phyloP scores from a whole-genome alignment of 2,329 filamentous ascomycete species.

The Trichoderma aggressivum region DNA sequence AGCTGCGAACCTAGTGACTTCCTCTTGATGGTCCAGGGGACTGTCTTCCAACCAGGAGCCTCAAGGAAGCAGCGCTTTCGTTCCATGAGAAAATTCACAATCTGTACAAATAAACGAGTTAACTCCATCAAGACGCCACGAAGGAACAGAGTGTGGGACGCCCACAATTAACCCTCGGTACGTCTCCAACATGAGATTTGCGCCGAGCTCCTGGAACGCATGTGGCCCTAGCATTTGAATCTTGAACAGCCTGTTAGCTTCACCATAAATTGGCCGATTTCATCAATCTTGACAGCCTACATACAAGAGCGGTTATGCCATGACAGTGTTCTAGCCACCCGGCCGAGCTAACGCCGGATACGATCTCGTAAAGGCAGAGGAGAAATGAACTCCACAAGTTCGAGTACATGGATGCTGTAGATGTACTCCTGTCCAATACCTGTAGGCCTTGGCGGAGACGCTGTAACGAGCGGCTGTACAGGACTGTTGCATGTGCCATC shows the following conservation, averaged over 20 bases:
- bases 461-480: neutral
- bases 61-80: neutral
- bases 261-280: no score
- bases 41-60: neutral
- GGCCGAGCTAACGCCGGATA: neutral
- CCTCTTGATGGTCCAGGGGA: neutral
- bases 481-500: neutral
- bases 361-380: constrained; percentile 1
- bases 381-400: constrained; percentile 4
- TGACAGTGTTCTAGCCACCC: neutral
- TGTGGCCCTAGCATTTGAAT: neutral
- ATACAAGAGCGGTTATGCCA: neutral
- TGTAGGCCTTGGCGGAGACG: neutral
- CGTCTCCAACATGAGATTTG: neutral
- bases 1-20: neutral
- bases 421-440: neutral
- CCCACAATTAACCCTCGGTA: constrained; percentile 1
- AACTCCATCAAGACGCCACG: neutral
- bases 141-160: neutral
- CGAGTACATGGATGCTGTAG: neutral
- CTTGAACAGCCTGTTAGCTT: neutral
- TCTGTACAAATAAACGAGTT: neutral
- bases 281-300: neutral
- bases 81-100: neutral
- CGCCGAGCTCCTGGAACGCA: neutral